Conservation (phyloP, 257 asterid species). For the Solanum sitiens region DNA sequence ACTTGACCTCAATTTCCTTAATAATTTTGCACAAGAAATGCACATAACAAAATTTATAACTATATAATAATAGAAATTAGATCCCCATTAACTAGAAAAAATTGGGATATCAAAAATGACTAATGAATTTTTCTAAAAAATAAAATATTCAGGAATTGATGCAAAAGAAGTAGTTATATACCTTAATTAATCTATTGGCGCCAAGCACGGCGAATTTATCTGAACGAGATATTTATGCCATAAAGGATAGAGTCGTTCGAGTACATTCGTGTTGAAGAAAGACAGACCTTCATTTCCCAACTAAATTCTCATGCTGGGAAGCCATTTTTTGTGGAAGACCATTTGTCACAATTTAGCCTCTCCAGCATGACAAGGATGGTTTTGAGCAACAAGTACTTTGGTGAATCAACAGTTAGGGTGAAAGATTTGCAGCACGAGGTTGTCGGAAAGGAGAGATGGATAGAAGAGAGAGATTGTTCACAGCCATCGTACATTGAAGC, state of each 20-base stretch:
- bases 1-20: no score
- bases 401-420: background rate
- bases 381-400: constrained; percentile 1
- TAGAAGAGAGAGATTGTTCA: constrained; percentile 4
- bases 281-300: constrained; percentile 5
- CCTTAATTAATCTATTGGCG: constrained; percentile 14
- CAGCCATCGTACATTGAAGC: background rate
- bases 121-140: no score
- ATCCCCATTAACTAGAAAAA: no score
- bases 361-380: constrained; percentile 17
- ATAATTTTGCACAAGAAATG: no score
- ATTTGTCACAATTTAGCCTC: background rate
- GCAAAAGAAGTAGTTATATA: no score
- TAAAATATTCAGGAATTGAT: no score
- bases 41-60: no score
- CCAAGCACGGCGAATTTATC: constrained; percentile 19
- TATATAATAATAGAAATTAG: no score
- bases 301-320: constrained; percentile 7
- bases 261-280: constrained; percentile 16
- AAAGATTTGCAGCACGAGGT: constrained; percentile 3
- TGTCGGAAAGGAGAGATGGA: constrained; percentile 8
- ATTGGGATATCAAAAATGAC: no score
- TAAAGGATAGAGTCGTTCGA: constrained; percentile 13
- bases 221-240: background rate
- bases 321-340: constrained; percentile 11